Evolutionary conservation across 768 basidiomycete genomes (phyloP).

Genomic region (Russula sp.): DNA sequence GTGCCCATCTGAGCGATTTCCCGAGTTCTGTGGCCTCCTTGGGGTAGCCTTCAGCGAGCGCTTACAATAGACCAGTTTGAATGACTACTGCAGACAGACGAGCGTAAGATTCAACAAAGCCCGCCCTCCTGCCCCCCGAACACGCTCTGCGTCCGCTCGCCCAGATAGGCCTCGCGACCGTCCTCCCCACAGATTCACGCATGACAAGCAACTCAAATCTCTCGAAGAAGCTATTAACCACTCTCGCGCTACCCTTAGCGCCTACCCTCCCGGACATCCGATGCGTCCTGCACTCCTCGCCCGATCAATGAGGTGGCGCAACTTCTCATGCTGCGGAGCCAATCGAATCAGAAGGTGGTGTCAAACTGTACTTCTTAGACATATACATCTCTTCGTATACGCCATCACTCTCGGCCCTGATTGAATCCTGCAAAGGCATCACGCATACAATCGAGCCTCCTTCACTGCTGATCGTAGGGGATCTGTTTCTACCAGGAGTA

Average conservation of each 20-base stretch:
- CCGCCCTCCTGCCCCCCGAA: neutral
- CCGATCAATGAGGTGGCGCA: neutral
- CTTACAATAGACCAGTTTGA: constrained; percentile 8
- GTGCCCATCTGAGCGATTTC: neutral
- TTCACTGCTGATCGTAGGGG: neutral
- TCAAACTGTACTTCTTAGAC: neutral
- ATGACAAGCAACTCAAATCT: neutral
- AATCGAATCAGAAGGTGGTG: neutral
- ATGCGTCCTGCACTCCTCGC: constrained; percentile 4
- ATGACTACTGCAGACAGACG: neutral
- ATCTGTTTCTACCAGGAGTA: neutral
- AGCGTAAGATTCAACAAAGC: neutral
- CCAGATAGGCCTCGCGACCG: neutral
- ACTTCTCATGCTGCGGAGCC: constrained; percentile 15
- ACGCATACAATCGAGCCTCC: neutral
- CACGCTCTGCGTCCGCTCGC: neutral
- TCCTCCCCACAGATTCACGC: constrained; percentile 1
- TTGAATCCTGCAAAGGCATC: neutral
- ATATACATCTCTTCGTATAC: constrained; percentile 15
- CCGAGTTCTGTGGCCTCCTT: neutral
- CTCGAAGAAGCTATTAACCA: constrained; percentile 10
- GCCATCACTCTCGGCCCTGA: constrained; percentile 11
- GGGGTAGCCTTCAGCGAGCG: neutral
- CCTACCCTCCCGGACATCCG: neutral
- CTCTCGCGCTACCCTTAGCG: neutral